These are phyloP conservation scores for Cardamine resedifolia DNA, from an alignment of 345 rosid species.

Conservation along the genomic window DNA sequence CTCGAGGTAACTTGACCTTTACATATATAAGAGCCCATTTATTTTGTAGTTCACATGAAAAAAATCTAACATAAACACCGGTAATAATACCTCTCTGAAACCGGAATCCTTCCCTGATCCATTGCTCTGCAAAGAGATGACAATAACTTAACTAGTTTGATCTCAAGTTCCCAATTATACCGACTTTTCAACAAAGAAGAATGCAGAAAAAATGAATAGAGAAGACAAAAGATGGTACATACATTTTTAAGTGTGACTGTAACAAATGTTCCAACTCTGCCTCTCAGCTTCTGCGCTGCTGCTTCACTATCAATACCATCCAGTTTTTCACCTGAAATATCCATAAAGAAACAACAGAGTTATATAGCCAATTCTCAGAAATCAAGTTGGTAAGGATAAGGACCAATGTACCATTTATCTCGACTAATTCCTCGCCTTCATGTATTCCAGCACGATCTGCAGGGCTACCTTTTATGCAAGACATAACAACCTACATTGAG, in stretches of 20 bases:
- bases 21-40: constrained; percentile 24
- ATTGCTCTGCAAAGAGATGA: constrained; percentile 45
- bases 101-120: constrained; percentile 41
- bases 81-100: constrained; percentile 58
- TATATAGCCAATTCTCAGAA: background rate
- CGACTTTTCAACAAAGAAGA: background rate
- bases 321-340: constrained; percentile 61
- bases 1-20: constrained; percentile 76
- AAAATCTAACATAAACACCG: background rate
- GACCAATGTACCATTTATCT: constrained; percentile 70
- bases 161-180: background rate
- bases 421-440: constrained; percentile 82
- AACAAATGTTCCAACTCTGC: constrained; percentile 76
- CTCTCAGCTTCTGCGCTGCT: constrained; percentile 89
- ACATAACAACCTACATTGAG: constrained; percentile 69
- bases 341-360: constrained; percentile 15
- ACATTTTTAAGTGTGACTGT: constrained; percentile 69
- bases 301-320: constrained; percentile 72
- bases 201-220: background rate
- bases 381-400: background rate
- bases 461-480: constrained; percentile 79
- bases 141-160: background rate
- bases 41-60: background rate
- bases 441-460: constrained; percentile 89
- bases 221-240: constrained; percentile 26